These are phyloP conservation scores for Helicocarpus griseus DNA, from an alignment of 2,329 filamentous ascomycete species.

Conservation along the genomic window DNA sequence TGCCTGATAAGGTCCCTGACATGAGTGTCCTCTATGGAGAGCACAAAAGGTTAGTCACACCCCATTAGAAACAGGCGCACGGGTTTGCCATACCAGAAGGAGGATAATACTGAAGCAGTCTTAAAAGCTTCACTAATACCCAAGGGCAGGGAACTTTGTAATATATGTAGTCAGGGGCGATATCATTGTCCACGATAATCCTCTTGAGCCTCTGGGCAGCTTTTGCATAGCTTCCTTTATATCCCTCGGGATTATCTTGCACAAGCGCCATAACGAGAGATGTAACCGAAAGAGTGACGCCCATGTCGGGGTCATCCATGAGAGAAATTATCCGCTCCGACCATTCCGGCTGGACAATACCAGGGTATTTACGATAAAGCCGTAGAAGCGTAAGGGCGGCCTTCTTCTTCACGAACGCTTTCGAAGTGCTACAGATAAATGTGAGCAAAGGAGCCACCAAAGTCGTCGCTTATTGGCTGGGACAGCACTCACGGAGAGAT, in stretches of 20 bases:
- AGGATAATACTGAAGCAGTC: slow-evolving; percentile 89
- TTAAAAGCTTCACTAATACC: slow-evolving; percentile 91
- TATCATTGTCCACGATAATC: slow-evolving; percentile 83
- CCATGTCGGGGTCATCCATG: slow-evolving; percentile 93
- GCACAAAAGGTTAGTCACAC: slow-evolving; percentile 5
- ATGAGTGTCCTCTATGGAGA: slow-evolving; percentile 68
- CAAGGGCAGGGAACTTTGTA: slow-evolving; percentile 99
- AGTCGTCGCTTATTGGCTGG: background rate
- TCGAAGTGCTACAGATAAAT: slow-evolving; percentile 53
- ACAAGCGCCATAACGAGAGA: slow-evolving; percentile 90
- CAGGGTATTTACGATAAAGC: slow-evolving; percentile 86
- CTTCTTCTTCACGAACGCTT: slow-evolving; percentile 99
- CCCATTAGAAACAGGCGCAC: slow-evolving; percentile 5
- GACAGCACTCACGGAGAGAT: slow-evolving; percentile 71
- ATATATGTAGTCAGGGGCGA: slow-evolving; percentile 85
- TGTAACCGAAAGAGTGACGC: slow-evolving; percentile 88
- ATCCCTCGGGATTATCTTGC: slow-evolving; percentile 88
- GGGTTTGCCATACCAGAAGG: slow-evolving; percentile 59
- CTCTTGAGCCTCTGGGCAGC: slow-evolving; percentile 82
- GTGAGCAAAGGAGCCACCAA: background rate
- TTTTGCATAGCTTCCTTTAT: slow-evolving; percentile 89
- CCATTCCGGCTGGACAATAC: slow-evolving; percentile 94
- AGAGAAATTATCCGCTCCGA: slow-evolving; percentile 96
- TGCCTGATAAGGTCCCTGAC: slow-evolving; percentile 86
- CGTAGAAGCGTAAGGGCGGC: slow-evolving; percentile 86